Percentiles rank a stretch among this genome's conserved stretches.
These are phyloP conservation scores for Aspergillus sergii DNA, from an alignment of 2,329 filamentous ascomycete genomes.

Conservation along the genomic window DNA sequence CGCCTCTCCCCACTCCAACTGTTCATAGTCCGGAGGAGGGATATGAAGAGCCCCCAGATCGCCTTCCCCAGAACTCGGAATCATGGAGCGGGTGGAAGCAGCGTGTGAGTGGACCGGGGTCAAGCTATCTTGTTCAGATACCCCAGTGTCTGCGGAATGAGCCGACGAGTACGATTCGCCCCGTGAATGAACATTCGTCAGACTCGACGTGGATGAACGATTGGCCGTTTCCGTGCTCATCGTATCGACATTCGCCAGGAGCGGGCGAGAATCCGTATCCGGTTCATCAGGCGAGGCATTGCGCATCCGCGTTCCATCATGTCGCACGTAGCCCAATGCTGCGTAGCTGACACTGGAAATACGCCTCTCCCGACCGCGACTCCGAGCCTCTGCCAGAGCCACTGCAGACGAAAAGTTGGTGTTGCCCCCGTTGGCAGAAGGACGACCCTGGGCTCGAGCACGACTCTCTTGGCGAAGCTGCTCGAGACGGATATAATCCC, in stretches of 20 bases:
- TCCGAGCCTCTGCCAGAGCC: slow-evolving; percentile 48
- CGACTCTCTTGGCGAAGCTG: slow-evolving; percentile 61
- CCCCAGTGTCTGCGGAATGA: slow-evolving; percentile 32
- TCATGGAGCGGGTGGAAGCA: slow-evolving; percentile 27
- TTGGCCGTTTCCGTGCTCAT: slow-evolving; percentile 32
- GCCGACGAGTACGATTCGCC: slow-evolving; percentile 41
- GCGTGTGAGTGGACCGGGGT: slow-evolving; percentile 32
- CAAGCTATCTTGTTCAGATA: slow-evolving; percentile 32
- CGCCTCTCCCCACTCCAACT: slow-evolving; percentile 47
- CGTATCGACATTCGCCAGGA: slow-evolving; percentile 42
- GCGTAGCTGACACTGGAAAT: slow-evolving; percentile 53
- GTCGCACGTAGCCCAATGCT: slow-evolving; percentile 50
- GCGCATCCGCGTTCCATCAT: slow-evolving; percentile 52
- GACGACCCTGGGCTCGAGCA: slow-evolving; percentile 47
- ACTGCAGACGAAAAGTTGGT: slow-evolving; percentile 36
- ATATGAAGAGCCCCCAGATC: slow-evolving; percentile 42
- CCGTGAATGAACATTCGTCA: slow-evolving; percentile 31
- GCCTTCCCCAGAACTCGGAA: slow-evolving; percentile 31
- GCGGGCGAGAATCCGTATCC: slow-evolving; percentile 51
- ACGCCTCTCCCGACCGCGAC: slow-evolving; percentile 46
- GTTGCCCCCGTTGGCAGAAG: slow-evolving; percentile 36
- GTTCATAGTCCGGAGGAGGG: slow-evolving; percentile 46
- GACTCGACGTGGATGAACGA: slow-evolving; percentile 31
- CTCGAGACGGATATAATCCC: slow-evolving; percentile 70
- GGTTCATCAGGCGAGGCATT: slow-evolving; percentile 50